Conservation (phyloP, 495 filamentous ascomycete species). For the Penicillium mononematosum region DNA sequence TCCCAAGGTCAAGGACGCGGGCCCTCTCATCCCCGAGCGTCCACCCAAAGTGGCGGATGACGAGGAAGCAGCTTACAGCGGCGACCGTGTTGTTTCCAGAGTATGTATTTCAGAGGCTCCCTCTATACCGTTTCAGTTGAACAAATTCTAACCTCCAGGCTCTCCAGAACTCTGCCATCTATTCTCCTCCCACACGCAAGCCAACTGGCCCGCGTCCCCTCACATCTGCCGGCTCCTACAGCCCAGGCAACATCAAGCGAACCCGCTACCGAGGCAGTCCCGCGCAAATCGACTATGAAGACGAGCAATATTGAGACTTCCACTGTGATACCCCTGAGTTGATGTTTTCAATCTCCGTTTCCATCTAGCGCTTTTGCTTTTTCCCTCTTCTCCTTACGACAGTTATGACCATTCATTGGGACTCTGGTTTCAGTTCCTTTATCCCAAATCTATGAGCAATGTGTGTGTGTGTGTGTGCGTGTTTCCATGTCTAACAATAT, state of each 20-base stretch:
- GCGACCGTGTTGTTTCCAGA: constrained; percentile 45
- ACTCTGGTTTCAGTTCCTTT: constrained; percentile 1
- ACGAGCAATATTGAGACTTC: constrained; percentile 35
- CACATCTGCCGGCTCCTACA: constrained; percentile 45
- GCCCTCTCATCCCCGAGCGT: constrained; percentile 50
- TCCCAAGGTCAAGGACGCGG: constrained; percentile 54
- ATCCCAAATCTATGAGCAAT: constrained; percentile 6
- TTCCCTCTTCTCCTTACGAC: constrained; percentile 11
- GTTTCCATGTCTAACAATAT: constrained; percentile 8
- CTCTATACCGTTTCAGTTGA: not conserved
- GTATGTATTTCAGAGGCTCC: constrained; percentile 25
- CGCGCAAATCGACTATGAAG: constrained; percentile 46
- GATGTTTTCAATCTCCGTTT: constrained; percentile 19
- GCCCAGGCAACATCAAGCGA: constrained; percentile 46
- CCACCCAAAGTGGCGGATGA: constrained; percentile 44
- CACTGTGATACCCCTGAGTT: constrained; percentile 29
- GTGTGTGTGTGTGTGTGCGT: constrained; percentile 8
- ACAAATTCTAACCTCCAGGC: not conserved
- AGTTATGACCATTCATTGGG: not conserved
- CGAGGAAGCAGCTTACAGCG: constrained; percentile 36
- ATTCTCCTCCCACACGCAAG: constrained; percentile 50
- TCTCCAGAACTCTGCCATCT: constrained; percentile 41
- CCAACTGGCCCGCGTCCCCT: constrained; percentile 56
- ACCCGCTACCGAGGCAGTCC: constrained; percentile 49
- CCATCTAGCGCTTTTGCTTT: constrained; percentile 9